Evolutionary conservation across 331 rosid genomes (phyloP).

Genomic region (Acacia concinna): DNA sequence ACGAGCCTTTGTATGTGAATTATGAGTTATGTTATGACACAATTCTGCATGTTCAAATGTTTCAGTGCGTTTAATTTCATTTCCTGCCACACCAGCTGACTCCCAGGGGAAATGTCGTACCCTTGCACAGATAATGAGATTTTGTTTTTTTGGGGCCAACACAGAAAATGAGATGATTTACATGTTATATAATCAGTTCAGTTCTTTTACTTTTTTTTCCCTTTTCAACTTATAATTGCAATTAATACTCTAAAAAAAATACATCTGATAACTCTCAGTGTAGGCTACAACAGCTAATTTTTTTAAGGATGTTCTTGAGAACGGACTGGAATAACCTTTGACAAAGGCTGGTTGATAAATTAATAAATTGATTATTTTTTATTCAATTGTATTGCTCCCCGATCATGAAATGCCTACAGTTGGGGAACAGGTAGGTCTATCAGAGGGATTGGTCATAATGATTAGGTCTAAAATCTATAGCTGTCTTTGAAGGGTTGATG

Average conservation of each 20-base stretch:
- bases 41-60: not conserved
- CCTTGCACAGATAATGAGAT: not conserved
- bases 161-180: not conserved
- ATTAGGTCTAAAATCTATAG: too few relatives aligned
- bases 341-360: not conserved
- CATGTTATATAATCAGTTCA: not conserved
- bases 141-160: too few relatives aligned
- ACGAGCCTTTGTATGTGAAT: not conserved
- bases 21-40: too few relatives aligned
- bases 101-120: too few relatives aligned
- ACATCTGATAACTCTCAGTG: not conserved
- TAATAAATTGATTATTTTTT: too few relatives aligned
- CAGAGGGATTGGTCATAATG: too few relatives aligned
- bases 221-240: not conserved
- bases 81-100: not conserved
- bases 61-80: not conserved
- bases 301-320: too few relatives aligned
- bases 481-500: too few relatives aligned
- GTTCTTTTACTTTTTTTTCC: not conserved
- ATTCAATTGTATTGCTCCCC: too few relatives aligned
- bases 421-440: too few relatives aligned
- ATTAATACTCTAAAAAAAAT: not conserved
- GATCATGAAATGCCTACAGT: too few relatives aligned
- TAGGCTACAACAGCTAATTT: too few relatives aligned
- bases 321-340: not conserved